Conservation (phyloP, 2,329 filamentous ascomycete genomes). For the Ilyonectria destructans region DNA sequence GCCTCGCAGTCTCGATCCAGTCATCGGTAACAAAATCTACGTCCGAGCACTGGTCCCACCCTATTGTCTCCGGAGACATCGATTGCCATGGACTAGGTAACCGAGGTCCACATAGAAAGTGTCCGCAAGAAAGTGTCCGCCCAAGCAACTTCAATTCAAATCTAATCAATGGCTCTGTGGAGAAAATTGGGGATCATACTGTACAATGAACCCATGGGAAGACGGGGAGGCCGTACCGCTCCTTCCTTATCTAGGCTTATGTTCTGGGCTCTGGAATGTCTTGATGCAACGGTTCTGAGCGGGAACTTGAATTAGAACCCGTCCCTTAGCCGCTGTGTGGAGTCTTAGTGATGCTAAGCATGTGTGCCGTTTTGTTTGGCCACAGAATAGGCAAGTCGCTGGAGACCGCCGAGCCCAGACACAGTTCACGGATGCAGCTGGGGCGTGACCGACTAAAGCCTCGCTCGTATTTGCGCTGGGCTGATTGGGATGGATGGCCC, state of each 20-base stretch:
- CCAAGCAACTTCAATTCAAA: background rate
- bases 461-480: slow-evolving; percentile 16
- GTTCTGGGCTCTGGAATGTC: background rate
- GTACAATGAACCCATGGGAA: background rate
- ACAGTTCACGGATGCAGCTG: slow-evolving; percentile 9
- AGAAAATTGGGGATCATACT: background rate
- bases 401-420: slow-evolving; percentile 4
- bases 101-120: slow-evolving; percentile 4
- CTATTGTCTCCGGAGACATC: background rate
- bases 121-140: too few relatives aligned
- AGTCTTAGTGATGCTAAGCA: background rate
- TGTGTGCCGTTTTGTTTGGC: slow-evolving; percentile 14
- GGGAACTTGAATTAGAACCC: background rate
- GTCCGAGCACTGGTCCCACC: background rate
- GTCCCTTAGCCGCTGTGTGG: background rate
- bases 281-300: background rate
- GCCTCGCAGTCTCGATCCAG: background rate
- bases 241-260: background rate
- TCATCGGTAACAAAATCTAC: background rate
- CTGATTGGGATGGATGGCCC: slow-evolving; percentile 8
- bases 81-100: background rate
- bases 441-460: slow-evolving; percentile 15
- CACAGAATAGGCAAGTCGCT: background rate
- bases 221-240: background rate
- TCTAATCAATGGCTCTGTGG: background rate